Evolutionary conservation across 768 basidiomycete genomes (phyloP).

Genomic region (Hemileccinum impolitum): DNA sequence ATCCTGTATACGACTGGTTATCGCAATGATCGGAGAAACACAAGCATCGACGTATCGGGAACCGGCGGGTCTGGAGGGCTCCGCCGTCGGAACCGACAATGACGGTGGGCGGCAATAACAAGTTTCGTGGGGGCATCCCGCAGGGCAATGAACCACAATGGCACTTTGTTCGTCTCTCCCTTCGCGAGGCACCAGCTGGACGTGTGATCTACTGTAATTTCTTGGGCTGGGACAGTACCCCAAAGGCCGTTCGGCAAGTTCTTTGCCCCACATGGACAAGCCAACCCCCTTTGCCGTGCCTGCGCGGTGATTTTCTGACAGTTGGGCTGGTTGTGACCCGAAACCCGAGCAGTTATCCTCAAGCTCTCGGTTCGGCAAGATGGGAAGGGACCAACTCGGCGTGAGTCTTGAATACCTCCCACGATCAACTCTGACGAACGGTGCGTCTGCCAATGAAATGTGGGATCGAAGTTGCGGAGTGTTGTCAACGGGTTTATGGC

Average conservation of each 20-base stretch:
- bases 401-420: conserved; percentile 18
- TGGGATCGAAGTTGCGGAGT: background rate
- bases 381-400: conserved; percentile 19
- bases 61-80: background rate
- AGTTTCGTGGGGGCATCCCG: conserved; percentile 17
- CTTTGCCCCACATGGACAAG: background rate
- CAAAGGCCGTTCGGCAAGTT: conserved; percentile 1
- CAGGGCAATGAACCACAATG: conserved; percentile 19
- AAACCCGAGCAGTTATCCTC: background rate
- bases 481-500: background rate
- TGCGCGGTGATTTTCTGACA: background rate
- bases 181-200: conserved; percentile 19
- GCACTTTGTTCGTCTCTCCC: conserved; percentile 6
- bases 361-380: conserved; percentile 5
- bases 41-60: conserved; percentile 25
- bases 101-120: background rate
- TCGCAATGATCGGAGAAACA: conserved; percentile 25
- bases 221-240: background rate
- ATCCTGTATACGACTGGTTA: background rate
- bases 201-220: conserved; percentile 17
- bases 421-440: conserved; percentile 21
- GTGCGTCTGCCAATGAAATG: background rate
- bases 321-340: background rate
- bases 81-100: background rate
- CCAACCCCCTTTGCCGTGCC: conserved; percentile 4